These are phyloP conservation scores for Vachellia collinsii DNA, from an alignment of 306 rosid genomes.

Conservation along the genomic window DNA sequence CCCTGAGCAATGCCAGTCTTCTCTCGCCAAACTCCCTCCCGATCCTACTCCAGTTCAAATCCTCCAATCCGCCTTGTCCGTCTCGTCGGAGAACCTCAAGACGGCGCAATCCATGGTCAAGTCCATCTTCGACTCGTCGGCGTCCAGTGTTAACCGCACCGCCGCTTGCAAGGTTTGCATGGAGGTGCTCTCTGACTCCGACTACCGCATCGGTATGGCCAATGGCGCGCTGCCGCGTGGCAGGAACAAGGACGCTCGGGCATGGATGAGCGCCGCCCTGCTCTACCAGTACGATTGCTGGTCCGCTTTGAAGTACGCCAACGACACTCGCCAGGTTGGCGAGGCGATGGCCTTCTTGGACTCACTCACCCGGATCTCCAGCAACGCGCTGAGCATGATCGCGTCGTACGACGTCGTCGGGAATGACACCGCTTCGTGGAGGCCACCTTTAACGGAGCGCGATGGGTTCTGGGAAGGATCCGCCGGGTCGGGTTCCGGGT, in stretches of 20 bases:
- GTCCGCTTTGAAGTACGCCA: constrained; percentile 78
- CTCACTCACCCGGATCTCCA: constrained; percentile 48
- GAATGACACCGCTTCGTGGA: constrained; percentile 59
- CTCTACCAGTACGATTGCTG: constrained; percentile 84
- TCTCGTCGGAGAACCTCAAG: constrained; percentile 51
- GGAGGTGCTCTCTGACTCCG: constrained; percentile 53
- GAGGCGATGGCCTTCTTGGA: constrained; percentile 70
- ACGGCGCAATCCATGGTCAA: constrained; percentile 54
- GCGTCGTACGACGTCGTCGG: constrained; percentile 61
- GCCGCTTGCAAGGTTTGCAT: constrained; percentile 55
- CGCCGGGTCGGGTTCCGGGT: constrained; percentile 14
- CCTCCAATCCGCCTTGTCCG: constrained; percentile 49
- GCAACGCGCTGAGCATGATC: constrained; percentile 84
- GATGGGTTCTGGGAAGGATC: constrained; percentile 73
- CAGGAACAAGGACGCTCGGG: constrained; percentile 62
- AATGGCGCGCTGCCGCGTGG: constrained; percentile 46
- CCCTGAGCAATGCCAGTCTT: constrained; percentile 56
- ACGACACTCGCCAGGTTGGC: constrained; percentile 60
- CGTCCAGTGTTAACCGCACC: constrained; percentile 39
- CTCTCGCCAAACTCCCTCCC: constrained; percentile 42
- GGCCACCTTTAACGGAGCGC: constrained; percentile 76
- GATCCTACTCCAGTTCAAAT: constrained; percentile 46
- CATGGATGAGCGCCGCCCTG: constrained; percentile 73
- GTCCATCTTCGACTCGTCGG: constrained; percentile 48
- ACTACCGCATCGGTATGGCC: constrained; percentile 54